Evolutionary conservation across 495 filamentous ascomycete genomes (phyloP).

Genomic region (Xylaria scruposa): DNA sequence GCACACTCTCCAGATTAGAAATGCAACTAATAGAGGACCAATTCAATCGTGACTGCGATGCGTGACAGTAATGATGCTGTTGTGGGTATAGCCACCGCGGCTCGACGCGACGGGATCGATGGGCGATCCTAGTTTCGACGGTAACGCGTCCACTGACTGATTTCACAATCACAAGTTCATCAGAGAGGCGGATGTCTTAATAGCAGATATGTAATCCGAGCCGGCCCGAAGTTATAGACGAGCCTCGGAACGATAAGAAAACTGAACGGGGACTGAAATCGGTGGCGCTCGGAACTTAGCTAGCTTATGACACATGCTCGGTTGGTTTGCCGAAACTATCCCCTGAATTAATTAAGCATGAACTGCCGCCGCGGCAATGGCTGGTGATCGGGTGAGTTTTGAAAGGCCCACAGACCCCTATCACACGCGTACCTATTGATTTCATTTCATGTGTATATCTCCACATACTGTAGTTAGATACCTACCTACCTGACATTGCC

Average conservation of each 20-base stretch:
- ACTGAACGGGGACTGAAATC: conserved; percentile 9
- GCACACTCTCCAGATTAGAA: not conserved
- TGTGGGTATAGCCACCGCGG: not conserved
- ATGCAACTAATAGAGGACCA: conserved; percentile 1
- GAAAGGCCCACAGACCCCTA: conserved; percentile 16
- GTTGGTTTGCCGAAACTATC: conserved; percentile 4
- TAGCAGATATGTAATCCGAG: conserved; percentile 18
- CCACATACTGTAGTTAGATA: too few species aligned
- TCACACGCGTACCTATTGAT: conserved; percentile 1
- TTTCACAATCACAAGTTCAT: not conserved
- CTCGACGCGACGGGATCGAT: not conserved
- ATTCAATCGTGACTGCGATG: not conserved
- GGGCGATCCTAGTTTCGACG: not conserved
- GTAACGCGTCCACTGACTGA: not conserved
- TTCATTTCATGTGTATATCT: not conserved
- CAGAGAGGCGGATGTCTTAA: conserved; percentile 10
- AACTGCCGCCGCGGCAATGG: conserved; percentile 14
- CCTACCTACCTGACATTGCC: too few species aligned
- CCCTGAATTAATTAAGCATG: conserved; percentile 16
- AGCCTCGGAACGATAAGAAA: conserved; percentile 21
- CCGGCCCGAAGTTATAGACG: conserved; percentile 10
- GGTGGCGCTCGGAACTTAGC: conserved; percentile 10
- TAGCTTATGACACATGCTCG: not conserved
- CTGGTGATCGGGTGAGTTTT: conserved; percentile 1
- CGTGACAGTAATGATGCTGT: not conserved